Evolutionary conservation across 2,329 filamentous ascomycete genomes (phyloP).

Genomic region (Aspergillus jensenii): DNA sequence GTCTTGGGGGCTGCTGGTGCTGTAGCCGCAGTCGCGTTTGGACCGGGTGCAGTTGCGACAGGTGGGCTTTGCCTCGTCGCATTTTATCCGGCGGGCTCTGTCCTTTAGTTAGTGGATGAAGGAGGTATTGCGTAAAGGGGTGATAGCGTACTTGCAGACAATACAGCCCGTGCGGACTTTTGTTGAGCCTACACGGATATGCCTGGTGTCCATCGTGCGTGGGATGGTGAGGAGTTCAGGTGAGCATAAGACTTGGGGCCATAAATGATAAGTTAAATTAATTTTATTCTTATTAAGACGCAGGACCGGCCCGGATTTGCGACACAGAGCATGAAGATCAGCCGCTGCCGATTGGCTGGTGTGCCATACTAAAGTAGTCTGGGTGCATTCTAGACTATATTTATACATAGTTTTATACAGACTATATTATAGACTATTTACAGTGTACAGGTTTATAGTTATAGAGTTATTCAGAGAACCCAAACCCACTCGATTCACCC

Average conservation of each 20-base stretch:
- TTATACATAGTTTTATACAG: too few species aligned
- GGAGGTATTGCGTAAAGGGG: too few species aligned
- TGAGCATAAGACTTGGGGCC: too few species aligned
- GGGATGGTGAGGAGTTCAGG: too few species aligned
- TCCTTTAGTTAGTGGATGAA: background rate
- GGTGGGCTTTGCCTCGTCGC: conserved; percentile 11
- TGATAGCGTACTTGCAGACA: conserved; percentile 6
- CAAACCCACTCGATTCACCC: background rate
- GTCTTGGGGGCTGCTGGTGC: background rate
- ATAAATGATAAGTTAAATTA: too few species aligned
- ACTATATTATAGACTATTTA: background rate
- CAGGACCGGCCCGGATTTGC: too few species aligned
- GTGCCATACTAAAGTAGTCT: background rate
- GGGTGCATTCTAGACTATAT: background rate
- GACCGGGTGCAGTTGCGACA: conserved; percentile 11
- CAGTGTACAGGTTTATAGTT: too few species aligned
- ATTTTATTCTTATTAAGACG: too few species aligned
- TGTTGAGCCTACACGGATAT: conserved; percentile 3
- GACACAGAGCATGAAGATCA: background rate
- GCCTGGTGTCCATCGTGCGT: background rate
- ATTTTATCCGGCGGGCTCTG: conserved; percentile 13
- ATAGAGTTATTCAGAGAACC: background rate
- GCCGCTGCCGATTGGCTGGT: background rate
- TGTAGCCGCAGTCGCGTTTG: conserved; percentile 2
- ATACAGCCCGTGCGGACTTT: conserved; percentile 12